Evolutionary conservation across 1,284 basidiomycete genomes (phyloP).

Genomic region (Ustilago xerochloae): DNA sequence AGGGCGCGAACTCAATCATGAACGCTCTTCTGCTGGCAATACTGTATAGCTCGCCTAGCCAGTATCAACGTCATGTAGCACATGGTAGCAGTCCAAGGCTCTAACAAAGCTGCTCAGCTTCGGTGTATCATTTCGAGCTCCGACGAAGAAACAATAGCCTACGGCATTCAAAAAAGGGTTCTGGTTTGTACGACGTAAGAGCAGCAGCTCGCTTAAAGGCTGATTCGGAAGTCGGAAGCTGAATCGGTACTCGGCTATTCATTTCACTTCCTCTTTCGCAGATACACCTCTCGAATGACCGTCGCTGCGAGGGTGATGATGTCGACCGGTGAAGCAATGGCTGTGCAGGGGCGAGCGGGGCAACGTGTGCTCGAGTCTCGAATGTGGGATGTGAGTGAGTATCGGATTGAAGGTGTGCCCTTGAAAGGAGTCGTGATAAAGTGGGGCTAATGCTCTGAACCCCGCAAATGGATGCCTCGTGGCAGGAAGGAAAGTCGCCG

Average conservation of each 20-base stretch:
- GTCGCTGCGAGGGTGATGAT: no score
- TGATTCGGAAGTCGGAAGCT: neutral
- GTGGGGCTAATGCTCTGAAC: no score
- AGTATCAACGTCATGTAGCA: neutral
- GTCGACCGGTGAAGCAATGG: no score
- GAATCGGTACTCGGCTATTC: neutral
- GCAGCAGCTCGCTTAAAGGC: neutral
- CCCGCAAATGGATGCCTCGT: no score
- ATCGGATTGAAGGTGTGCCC: neutral
- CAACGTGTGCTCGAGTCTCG: no score
- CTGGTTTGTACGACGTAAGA: neutral
- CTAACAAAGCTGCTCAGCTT: no score
- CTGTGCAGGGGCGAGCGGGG: neutral
- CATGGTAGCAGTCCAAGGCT: no score
- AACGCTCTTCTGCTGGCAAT: neutral
- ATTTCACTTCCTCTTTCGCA: neutral
- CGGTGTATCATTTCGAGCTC: neutral
- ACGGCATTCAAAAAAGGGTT: neutral
- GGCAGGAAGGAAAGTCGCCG: no score
- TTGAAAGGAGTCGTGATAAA: neutral
- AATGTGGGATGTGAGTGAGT: no score
- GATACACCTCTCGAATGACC: no score
- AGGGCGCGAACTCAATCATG: neutral
- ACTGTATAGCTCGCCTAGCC: neutral
- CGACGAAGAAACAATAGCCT: neutral